Evolutionary conservation across 2,329 filamentous ascomycete genomes (phyloP).

Genomic region (Fusarium chaquense): DNA sequence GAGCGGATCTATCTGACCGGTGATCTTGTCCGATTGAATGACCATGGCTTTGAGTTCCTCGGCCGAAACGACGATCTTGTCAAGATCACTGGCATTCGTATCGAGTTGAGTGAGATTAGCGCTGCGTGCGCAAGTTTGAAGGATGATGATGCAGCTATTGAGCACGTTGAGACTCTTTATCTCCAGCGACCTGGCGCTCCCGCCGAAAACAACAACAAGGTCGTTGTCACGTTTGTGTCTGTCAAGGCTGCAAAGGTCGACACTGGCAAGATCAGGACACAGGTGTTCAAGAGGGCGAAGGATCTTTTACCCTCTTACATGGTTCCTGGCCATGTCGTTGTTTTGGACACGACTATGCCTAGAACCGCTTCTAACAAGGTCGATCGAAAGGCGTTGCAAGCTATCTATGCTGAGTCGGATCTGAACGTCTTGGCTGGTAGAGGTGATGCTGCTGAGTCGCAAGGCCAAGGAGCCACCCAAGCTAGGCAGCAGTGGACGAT

Average conservation of each 20-base stretch:
- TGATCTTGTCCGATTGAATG: conserved; percentile 29
- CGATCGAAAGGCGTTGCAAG: conserved; percentile 24
- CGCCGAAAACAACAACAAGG: conserved; percentile 9
- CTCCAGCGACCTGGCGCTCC: background rate
- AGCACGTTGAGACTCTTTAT: conserved; percentile 28
- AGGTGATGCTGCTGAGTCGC: background rate
- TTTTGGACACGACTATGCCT: conserved; percentile 29
- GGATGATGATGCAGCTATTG: conserved; percentile 8
- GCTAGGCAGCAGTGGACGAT: background rate
- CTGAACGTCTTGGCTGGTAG: conserved; percentile 7
- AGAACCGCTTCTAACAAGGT: conserved; percentile 32
- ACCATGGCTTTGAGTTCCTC: conserved; percentile 31
- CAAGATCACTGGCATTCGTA: conserved; percentile 28
- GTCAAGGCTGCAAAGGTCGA: conserved; percentile 15
- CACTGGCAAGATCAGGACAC: background rate
- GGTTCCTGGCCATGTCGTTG: conserved; percentile 29
- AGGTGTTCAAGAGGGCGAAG: conserved; percentile 22
- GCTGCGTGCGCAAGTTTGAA: conserved; percentile 29
- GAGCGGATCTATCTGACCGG: conserved; percentile 31
- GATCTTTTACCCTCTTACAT: conserved; percentile 25
- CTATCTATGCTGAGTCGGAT: conserved; percentile 6
- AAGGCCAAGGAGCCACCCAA: background rate
- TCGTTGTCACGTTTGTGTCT: conserved; percentile 26
- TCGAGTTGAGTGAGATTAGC: conserved; percentile 33
- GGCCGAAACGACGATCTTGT: conserved; percentile 30